Evolutionary conservation across 371 early-diverging fungal genomes (phyloP).

Genomic region (Mucor piriformis): DNA sequence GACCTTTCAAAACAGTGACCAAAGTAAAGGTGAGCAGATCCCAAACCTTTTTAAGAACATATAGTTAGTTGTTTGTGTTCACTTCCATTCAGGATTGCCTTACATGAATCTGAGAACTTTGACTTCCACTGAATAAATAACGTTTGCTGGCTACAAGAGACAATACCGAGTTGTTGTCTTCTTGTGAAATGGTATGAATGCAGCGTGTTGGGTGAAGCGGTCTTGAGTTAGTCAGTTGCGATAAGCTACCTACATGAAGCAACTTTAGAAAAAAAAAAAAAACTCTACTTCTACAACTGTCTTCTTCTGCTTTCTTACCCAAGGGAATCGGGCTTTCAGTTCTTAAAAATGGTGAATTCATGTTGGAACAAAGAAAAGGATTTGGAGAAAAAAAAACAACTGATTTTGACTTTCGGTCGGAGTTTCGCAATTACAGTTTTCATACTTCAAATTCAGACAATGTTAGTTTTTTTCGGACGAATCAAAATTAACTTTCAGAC

Average conservation of each 20-base stretch:
- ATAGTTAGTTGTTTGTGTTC: not conserved
- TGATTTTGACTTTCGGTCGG: no score
- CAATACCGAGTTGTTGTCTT: constrained; percentile 66
- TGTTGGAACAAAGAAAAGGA: not conserved
- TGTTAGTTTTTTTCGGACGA: no score
- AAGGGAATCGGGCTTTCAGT: constrained; percentile 25
- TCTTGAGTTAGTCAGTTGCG: constrained; percentile 13
- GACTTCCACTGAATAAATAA: constrained; percentile 76
- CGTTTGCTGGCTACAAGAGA: constrained; percentile 66
- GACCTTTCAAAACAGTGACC: constrained; percentile 63
- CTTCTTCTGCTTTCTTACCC: constrained; percentile 1
- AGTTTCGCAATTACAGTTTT: no score
- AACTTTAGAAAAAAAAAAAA: no score
- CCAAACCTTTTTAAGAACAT: constrained; percentile 64
- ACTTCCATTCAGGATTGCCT: not conserved
- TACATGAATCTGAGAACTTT: constrained; percentile 68
- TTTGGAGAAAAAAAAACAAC: not conserved
- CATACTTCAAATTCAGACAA: no score
- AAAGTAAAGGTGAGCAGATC: constrained; percentile 65
- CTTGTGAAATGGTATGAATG: constrained; percentile 65
- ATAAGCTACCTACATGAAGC: constrained; percentile 32
- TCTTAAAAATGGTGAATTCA: constrained; percentile 25
- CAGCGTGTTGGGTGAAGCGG: constrained; percentile 42
- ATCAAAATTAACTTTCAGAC: no score
- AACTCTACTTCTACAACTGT: no score